A percentile compares a stretch with the other conserved stretches of the same genome.
Conservation (phyloP, 2,329 filamentous ascomycete genomes). For the Fusarium sp. region DNA sequence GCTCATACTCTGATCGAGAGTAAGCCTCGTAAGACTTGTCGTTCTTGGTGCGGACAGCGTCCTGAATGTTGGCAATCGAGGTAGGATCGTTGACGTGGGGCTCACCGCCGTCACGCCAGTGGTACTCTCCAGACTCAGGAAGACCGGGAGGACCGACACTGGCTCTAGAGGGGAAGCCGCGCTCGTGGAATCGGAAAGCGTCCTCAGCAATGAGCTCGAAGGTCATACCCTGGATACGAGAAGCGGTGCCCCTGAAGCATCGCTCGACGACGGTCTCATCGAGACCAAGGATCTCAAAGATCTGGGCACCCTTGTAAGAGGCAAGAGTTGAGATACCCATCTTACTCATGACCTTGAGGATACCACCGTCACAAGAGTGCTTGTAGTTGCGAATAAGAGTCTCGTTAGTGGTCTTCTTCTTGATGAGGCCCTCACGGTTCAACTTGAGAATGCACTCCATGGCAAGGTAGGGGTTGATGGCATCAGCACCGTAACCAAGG, state of each 20-base stretch:
- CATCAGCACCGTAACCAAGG: conserved; percentile 93
- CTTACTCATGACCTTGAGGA: conserved; percentile 99
- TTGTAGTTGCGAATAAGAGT: conserved; percentile 95
- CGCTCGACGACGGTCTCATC: conserved; percentile 92
- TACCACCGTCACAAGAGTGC: conserved; percentile 94
- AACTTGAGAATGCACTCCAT: conserved; percentile 98
- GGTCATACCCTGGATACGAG: conserved; percentile 92
- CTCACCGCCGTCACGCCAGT: conserved; percentile 97
- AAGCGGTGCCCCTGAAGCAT: conserved; percentile 94
- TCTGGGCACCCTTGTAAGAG: conserved; percentile 97
- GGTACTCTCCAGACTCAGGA: conserved; percentile 94
- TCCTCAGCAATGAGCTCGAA: conserved; percentile 95
- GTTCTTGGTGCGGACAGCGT: conserved; percentile 96
- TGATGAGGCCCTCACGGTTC: conserved; percentile 90
- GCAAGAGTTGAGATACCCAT: conserved; percentile 98
- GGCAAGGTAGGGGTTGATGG: conserved; percentile 92
- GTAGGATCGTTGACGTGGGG: conserved; percentile 94
- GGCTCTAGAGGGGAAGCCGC: conserved; percentile 84
- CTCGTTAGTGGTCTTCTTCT: conserved; percentile 86
- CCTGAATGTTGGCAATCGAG: conserved; percentile 96
- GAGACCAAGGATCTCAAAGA: conserved; percentile 94
- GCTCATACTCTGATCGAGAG: conserved; percentile 91
- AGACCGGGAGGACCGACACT: conserved; percentile 84
- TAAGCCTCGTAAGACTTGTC: conserved; percentile 99
- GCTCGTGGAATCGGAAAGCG: conserved; percentile 93